phyloP scores from a whole-genome alignment of 1,284 basidiomycete genomes.

The Microbotryum saponariae region DNA sequence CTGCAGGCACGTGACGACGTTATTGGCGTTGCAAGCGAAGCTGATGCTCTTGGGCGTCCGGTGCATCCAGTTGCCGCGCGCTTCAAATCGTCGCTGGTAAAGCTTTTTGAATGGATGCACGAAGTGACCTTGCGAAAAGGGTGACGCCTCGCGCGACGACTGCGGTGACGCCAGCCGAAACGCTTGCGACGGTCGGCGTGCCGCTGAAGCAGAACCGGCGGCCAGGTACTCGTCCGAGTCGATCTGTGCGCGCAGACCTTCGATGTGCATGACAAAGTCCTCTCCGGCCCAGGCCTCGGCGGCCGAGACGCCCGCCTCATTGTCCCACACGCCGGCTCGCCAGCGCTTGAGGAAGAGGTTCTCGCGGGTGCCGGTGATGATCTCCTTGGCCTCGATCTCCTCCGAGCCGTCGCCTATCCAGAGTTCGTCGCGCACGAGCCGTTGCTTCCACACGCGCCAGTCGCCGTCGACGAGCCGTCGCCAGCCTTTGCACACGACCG shows the following conservation, averaged over 20 bases:
- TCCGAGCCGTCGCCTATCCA: conserved; percentile 72
- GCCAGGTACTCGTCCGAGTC: neutral
- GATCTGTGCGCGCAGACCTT: conserved; percentile 4
- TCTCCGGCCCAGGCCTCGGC: conserved; percentile 21
- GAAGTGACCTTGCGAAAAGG: conserved; percentile 33
- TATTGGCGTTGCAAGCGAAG: conserved; percentile 63
- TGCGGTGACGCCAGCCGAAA: conserved; percentile 35
- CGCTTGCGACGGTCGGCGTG: conserved; percentile 8
- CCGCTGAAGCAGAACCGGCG: neutral
- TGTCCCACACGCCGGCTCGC: conserved; percentile 32
- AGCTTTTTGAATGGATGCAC: conserved; percentile 77
- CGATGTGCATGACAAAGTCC: conserved; percentile 11
- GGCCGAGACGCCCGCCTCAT: neutral
- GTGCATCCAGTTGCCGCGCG: conserved; percentile 64
- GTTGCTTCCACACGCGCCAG: conserved; percentile 70
- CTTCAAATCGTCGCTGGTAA: conserved; percentile 74
- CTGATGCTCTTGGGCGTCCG: conserved; percentile 58
- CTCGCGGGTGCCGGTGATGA: conserved; percentile 22
- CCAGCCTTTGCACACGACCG: conserved; percentile 73
- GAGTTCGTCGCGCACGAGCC: conserved; percentile 65
- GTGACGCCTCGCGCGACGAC: conserved; percentile 44
- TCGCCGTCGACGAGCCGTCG: conserved; percentile 73
- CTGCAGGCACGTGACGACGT: conserved; percentile 83
- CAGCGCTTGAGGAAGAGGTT: conserved; percentile 30
- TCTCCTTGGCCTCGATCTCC: conserved; percentile 30